These are phyloP conservation scores for Aspergillus nidulans DNA, from an alignment of 495 filamentous ascomycete genomes.

Conservation along the genomic window DNA sequence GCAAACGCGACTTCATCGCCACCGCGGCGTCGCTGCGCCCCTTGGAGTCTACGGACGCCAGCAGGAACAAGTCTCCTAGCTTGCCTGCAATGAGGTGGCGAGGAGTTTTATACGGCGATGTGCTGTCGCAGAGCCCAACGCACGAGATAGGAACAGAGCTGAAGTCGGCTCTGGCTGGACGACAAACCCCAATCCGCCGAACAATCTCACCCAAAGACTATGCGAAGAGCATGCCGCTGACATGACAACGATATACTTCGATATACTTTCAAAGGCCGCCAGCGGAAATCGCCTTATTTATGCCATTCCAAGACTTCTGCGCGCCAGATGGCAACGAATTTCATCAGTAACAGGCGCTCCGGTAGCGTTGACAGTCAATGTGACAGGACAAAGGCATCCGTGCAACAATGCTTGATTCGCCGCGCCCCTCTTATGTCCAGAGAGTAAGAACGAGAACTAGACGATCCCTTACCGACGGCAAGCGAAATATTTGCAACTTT, in stretches of 20 bases:
- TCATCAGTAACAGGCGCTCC: conserved; percentile 13
- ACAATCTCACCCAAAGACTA: not conserved
- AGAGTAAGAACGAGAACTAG: too few relatives aligned
- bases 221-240: not conserved
- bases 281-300: conserved; percentile 24
- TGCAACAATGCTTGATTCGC: too few relatives aligned
- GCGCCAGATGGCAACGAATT: conserved; percentile 21
- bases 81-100: conserved; percentile 19
- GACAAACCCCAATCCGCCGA: not conserved
- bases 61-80: conserved; percentile 17
- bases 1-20: too few relatives aligned
- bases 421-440: too few relatives aligned
- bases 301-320: conserved; percentile 18
- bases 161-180: conserved; percentile 16
- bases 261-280: not conserved
- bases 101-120: conserved; percentile 19
- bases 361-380: not conserved
- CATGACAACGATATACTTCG: not conserved
- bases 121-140: conserved; percentile 2
- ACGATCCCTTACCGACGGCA: too few relatives aligned
- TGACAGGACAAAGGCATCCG: too few relatives aligned
- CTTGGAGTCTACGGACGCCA: conserved; percentile 22
- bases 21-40: too few relatives aligned
- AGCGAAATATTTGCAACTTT: not conserved
- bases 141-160: conserved; percentile 21